These are phyloP conservation scores for Ilyonectria mors-panacis DNA, from an alignment of 2,329 filamentous ascomycete species.

Conservation along the genomic window DNA sequence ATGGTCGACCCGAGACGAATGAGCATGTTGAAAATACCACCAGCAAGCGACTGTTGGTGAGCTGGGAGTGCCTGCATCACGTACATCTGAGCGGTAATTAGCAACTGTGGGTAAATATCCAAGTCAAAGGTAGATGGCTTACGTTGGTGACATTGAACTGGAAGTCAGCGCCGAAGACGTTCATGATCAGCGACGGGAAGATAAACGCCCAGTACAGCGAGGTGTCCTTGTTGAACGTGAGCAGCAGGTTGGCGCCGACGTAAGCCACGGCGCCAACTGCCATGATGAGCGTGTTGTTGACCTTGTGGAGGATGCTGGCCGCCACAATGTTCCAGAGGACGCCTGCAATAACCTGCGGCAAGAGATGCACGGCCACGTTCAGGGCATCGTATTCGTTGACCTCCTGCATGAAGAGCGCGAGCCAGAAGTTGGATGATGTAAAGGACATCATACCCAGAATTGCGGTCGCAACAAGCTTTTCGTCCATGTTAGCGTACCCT, in stretches of 20 bases:
- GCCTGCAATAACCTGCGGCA: constrained; percentile 76
- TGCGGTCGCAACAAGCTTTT: constrained; percentile 68
- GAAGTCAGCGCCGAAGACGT: constrained; percentile 77
- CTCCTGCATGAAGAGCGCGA: constrained; percentile 76
- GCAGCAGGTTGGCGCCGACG: constrained; percentile 61
- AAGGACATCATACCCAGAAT: constrained; percentile 76
- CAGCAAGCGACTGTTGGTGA: constrained; percentile 76
- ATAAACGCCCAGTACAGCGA: constrained; percentile 76
- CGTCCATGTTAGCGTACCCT: constrained; percentile 15
- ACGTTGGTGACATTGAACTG: constrained; percentile 80
- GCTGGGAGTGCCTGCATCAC: constrained; percentile 75
- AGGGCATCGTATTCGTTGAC: constrained; percentile 68
- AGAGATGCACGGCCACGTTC: constrained; percentile 72
- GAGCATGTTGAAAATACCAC: constrained; percentile 78
- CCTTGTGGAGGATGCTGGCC: constrained; percentile 71
- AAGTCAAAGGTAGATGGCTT: constrained; percentile 43
- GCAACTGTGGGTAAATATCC: neutral
- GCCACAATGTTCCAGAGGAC: constrained; percentile 75
- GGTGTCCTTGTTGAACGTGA: constrained; percentile 68
- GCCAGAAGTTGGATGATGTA: constrained; percentile 72
- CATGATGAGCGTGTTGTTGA: constrained; percentile 77
- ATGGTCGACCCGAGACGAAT: constrained; percentile 72
- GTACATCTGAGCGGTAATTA: constrained; percentile 69
- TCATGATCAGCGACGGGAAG: constrained; percentile 73
- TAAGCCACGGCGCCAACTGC: constrained; percentile 58